These are phyloP conservation scores for Crucihimalaya himalaica DNA, from an alignment of 345 rosid genomes.

Conservation along the genomic window DNA sequence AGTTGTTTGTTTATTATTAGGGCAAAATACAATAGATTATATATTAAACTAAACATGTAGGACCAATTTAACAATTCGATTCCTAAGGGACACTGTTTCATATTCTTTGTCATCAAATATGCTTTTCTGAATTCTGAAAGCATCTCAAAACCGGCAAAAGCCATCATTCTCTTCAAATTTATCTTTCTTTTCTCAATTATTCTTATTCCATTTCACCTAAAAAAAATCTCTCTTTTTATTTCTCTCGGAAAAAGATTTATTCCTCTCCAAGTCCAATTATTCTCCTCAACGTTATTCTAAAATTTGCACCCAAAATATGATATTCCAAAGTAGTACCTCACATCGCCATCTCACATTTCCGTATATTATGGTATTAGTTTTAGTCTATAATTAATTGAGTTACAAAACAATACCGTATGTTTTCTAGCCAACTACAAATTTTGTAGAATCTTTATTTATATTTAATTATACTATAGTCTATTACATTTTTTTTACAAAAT, in stretches of 20 bases:
- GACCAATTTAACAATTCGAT: constrained; percentile 30
- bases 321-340: constrained; percentile 20
- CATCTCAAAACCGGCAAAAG: constrained; percentile 22
- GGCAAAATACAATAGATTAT: not conserved
- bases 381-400: no score
- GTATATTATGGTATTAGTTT: no score
- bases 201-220: constrained; percentile 33
- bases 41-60: not conserved
- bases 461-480: not conserved
- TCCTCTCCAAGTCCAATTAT: constrained; percentile 32
- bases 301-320: constrained; percentile 9
- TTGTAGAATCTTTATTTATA: not conserved
- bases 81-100: constrained; percentile 5
- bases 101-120: constrained; percentile 32
- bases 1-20: not conserved
- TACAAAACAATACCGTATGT: not conserved
- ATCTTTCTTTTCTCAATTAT: constrained; percentile 20
- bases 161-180: constrained; percentile 15
- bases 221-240: constrained; percentile 19
- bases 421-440: not conserved
- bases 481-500: not conserved
- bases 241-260: constrained; percentile 25
- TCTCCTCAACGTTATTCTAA: constrained; percentile 23
- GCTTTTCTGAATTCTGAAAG: constrained; percentile 13
- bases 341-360: not conserved